A percentile compares a stretch with the other conserved stretches of the same genome.
Conservation (phyloP, 352 stramenopile genomes). For the Phytophthora syringae region DNA sequence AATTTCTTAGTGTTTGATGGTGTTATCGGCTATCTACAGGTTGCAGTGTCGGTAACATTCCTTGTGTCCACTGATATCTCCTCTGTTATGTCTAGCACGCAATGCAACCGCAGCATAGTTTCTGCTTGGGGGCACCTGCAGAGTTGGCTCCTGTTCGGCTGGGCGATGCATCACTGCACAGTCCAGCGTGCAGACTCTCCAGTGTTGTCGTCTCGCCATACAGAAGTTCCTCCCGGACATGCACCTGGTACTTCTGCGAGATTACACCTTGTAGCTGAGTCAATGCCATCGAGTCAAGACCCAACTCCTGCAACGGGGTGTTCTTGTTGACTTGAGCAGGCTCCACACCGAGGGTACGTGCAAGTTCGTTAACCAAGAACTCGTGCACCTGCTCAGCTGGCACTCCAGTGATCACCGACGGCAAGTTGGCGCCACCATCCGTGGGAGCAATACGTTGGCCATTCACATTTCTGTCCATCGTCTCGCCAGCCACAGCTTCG, state of each 20-base stretch:
- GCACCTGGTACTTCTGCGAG: constrained; percentile 86
- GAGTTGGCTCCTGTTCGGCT: constrained; percentile 28
- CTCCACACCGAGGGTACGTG: constrained; percentile 64
- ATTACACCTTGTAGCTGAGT: constrained; percentile 96
- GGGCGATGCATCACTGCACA: constrained; percentile 48
- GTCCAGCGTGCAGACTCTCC: constrained; percentile 77
- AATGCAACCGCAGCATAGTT: constrained; percentile 79
- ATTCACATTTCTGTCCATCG: constrained; percentile 33
- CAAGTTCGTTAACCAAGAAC: constrained; percentile 68
- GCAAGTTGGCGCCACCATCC: constrained; percentile 32
- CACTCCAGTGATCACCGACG: constrained; percentile 59
- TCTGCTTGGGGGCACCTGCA: constrained; percentile 40
- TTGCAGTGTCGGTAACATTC: not conserved
- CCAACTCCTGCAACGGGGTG: constrained; percentile 72
- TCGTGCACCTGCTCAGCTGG: constrained; percentile 57
- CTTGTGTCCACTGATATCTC: too few species aligned
- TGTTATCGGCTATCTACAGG: not conserved
- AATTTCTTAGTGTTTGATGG: constrained; percentile 27
- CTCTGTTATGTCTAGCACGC: constrained; percentile 46
- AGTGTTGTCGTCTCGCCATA: constrained; percentile 91
- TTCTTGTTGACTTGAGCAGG: constrained; percentile 52
- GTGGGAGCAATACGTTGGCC: constrained; percentile 18
- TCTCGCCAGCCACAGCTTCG: constrained; percentile 36
- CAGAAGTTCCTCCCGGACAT: constrained; percentile 93
- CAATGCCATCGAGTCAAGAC: constrained; percentile 94